Evolutionary conservation across 345 rosid species (phyloP), one percentile per base, ranked within the genome.

Genomic region (Kandelia obovata): DNA sequence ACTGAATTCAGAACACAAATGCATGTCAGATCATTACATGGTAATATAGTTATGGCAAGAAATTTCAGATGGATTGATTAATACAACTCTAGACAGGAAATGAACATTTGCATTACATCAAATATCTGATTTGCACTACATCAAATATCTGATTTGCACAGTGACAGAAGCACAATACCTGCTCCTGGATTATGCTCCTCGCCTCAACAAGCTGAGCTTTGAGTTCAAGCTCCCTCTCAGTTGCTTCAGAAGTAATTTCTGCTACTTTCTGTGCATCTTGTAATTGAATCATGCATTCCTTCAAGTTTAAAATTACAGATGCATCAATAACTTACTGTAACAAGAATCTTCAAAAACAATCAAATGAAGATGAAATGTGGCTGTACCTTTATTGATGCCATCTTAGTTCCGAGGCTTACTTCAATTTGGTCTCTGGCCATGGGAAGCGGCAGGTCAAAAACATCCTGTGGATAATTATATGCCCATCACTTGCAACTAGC

Each of bases 161-260:
- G 64, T 55, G 23, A 63, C 1, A 70, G 60, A 72, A 67, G 16
- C 52, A 67, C 47, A 69, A 16, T 70, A 92, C 97, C 98, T 95
- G 99, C 83, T 95, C 99, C 80, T 92, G 97, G 81, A 92, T 92
- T 67, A 92, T 95, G 81, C 99, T 95, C 57, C 98, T 92, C 32
- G 98, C 98, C 82, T 95, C 99, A 59, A 92, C 99, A 53, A 95
- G 92, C 82, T 95, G 99, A 71, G 98, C 99, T 88, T 92, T 96
- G 27, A 95, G 99, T 75, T 92, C 99, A 79, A 95, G 99, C 78
- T 95, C 99, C 64, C 97, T 87, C 84, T 95, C 97, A 23, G 96
- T 85, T 13, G 88, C 99, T 84, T 95, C 97, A 71, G 94, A 86
- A 69, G 97, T 87, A 66, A 95, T 92, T 55, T 87, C 88, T 65